These are phyloP conservation scores for Wickerhamiella nectarea DNA, from an alignment of 805 yeast species.

Conservation along the genomic window DNA sequence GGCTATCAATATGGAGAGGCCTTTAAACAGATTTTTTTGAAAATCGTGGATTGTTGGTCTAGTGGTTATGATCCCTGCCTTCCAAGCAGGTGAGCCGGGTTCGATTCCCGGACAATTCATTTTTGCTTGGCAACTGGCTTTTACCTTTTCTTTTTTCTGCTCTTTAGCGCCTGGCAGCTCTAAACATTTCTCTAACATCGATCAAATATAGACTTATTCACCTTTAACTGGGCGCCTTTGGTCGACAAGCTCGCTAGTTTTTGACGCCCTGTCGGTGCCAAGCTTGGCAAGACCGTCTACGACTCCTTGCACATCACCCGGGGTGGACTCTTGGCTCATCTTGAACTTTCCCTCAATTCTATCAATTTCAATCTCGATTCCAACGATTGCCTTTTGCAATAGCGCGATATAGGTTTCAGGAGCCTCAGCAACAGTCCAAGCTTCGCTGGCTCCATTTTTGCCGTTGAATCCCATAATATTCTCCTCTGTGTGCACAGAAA, in stretches of 20 bases:
- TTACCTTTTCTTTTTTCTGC: background rate
- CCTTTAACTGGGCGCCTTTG: background rate
- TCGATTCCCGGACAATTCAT: slow-evolving; percentile 78
- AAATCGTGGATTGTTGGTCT: slow-evolving; percentile 65
- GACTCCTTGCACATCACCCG: slow-evolving; percentile 39
- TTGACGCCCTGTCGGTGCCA: background rate
- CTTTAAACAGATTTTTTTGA: background rate
- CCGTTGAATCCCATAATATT: background rate
- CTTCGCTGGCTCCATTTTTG: slow-evolving; percentile 12
- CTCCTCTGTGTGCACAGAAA: slow-evolving; percentile 23
- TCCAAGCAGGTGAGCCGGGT: slow-evolving; percentile 92
- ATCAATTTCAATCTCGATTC: slow-evolving; percentile 39
- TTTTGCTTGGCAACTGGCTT: slow-evolving; percentile 8
- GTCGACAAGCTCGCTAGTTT: background rate
- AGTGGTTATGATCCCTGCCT: slow-evolving; percentile 87
- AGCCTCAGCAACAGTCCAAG: slow-evolving; percentile 47
- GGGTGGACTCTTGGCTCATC: slow-evolving; percentile 38
- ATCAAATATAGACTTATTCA: too few relatives aligned
- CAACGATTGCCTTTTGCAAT: slow-evolving; percentile 39
- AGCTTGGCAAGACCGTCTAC: slow-evolving; percentile 27
- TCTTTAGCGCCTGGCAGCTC: too few relatives aligned
- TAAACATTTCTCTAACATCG: too few relatives aligned
- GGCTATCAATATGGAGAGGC: too few relatives aligned
- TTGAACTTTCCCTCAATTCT: slow-evolving; percentile 41
- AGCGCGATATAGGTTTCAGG: slow-evolving; percentile 35